Base-by-base conservation (phyloP, 495 filamentous ascomycete genomes). In the Poronia punctata region DNA sequence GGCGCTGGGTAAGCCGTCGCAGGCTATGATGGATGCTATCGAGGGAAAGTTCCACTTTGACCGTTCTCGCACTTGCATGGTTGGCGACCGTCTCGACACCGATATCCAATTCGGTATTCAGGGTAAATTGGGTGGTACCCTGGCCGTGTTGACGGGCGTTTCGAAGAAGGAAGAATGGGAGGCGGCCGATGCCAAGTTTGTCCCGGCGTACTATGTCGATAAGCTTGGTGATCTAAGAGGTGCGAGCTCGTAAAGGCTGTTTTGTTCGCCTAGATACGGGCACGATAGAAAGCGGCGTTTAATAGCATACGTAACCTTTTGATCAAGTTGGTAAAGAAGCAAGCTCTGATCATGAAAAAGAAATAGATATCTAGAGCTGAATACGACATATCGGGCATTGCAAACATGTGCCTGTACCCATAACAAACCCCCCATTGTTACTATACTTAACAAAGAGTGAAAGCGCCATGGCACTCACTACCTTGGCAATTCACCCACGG, bases 21-120 rank as follows among this genome's bases (percentile, higher is more conserved):
- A 95, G 68, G 89, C 88, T 8, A 97, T 98, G 92, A 95, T 98
- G 92, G 89, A 96, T 65, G 86, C 93, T 5, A 83, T 98, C 53
- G 90, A 97, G 70, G 90, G 90, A 22, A 95, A 90, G 63, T 95
- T 96, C 57, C 68, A 76, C 39, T 83, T 98, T 37, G 86, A 97
- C 57, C 77, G 88, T 26, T 79, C 68, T 31, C 78, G 78, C 35
- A 80, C 93, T 2, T 97, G 93, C 59, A 99, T 99, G 93, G 79
- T 99, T 20, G 92, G 92, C 4, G 92, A 99, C 64, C 75, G 92
- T 27, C 70, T 92, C 34, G 82, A 97, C 59, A 99, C 92, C 1
- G 92, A 99, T 70, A 96, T 99, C 51, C 77, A 82, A 51, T 99
- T 99, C 62, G 92, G 92, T 8, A 59, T 95, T 45, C 84, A 97